Evolutionary conservation across 2,329 filamentous ascomycete genomes (phyloP), one percentile per base, ranked within the genome.

Genomic region (Lachnellula arida): DNA sequence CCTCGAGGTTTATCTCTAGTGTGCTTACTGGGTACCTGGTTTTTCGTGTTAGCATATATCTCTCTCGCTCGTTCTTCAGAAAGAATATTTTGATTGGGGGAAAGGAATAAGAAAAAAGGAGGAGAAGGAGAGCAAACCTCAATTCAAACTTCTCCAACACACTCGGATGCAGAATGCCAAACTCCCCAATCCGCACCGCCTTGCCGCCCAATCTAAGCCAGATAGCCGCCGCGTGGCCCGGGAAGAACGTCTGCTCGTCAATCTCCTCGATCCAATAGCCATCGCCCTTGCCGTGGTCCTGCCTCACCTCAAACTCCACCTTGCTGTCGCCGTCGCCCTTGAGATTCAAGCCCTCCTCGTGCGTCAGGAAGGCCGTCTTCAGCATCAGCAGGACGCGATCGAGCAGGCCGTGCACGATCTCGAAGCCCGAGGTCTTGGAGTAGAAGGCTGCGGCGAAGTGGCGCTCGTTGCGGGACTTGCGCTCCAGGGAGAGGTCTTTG

Each of bases 391-490:
- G 87, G 60, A 97, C 76, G 52, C 94, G 87, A 73, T 99, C 94
- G 44, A 99, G 78, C 63, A 99, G 80, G 56, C 94, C 94, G 74
- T 99, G 95, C 3, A 99, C 91, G 61, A 95, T 79, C 75, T 99
- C 94, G 73, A 99, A 99, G 43, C 95, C 94, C 65, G 87, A 91
- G 3, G 86, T 90, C 80, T 94, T 96, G 69, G 92, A 92, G 74
- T 93, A 97, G 82, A 88, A 96, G 1, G 91, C 92, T 9, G 92
- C 94, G n/a, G 90, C 91, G 72, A 96, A 97, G 76, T 96, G 93
- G 54, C 93, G 81, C 78, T 97, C 90, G 72, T 99, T 99, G 64
- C 91, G 84, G 65, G 86, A 88, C 77, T 91, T 91, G 62, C 94
- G 85, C 80, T 99, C 94, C 47, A 85, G 74, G 14, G 78, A 78